A percentile compares a stretch with the other conserved stretches of the same genome.
phyloP scores from a whole-genome alignment of 2,329 filamentous ascomycete genomes.

The Westerdykella aurantiaca region DNA sequence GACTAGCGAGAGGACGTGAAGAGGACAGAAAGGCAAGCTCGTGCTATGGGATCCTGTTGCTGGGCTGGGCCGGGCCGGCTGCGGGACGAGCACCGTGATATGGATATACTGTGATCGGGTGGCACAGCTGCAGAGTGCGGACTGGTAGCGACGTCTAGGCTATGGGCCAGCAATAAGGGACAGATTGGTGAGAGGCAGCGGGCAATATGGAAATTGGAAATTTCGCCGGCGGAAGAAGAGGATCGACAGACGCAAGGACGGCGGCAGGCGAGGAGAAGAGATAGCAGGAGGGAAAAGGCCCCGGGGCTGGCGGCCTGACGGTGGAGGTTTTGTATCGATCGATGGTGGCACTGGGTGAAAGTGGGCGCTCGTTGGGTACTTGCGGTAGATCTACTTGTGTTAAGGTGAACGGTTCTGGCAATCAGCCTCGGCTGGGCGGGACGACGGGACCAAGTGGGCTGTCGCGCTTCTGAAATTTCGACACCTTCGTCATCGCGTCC shows the following conservation, averaged over 20 bases:
- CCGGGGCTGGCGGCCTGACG: not conserved
- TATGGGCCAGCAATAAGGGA: slow-evolving; percentile 6
- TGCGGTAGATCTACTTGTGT: too few species aligned
- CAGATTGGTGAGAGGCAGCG: slow-evolving; percentile 5
- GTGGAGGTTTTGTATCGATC: too few species aligned
- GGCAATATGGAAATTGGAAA: not conserved
- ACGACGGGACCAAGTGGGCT: not conserved
- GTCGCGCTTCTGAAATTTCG: not conserved
- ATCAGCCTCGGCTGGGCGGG: not conserved
- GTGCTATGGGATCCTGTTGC: too few species aligned
- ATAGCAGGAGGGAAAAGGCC: not conserved
- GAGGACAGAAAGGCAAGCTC: not conserved
- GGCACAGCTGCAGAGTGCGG: too few species aligned
- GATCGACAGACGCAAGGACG: slow-evolving; percentile 4
- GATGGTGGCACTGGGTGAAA: too few species aligned
- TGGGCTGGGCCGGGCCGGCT: too few species aligned
- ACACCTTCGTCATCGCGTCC: not conserved
- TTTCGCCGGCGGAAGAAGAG: slow-evolving; percentile 9
- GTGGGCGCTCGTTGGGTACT: too few species aligned
- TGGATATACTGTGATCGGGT: too few species aligned
- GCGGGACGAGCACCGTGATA: too few species aligned
- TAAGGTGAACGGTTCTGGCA: too few species aligned
- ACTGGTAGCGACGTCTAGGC: too few species aligned
- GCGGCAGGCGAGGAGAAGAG: not conserved
- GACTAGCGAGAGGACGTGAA: not conserved